These are phyloP conservation scores for Rhytidiadelphus loreus DNA, from an alignment of 225 moss, liverwort and hornwort species.

Conservation along the genomic window DNA sequence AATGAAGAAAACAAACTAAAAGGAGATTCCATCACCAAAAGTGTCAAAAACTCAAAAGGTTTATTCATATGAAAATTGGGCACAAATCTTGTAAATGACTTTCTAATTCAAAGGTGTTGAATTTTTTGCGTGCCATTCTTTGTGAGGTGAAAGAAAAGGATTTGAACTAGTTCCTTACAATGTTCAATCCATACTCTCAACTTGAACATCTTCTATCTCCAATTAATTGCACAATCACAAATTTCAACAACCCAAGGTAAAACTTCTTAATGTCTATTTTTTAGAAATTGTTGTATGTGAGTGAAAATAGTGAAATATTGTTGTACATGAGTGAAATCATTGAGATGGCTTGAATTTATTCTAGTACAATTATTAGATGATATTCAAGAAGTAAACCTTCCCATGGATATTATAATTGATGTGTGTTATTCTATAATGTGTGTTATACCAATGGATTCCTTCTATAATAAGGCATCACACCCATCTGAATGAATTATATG, in stretches of 20 bases:
- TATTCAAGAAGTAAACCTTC: neutral
- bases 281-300: neutral
- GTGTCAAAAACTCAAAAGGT: neutral
- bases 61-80: no score
- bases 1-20: neutral
- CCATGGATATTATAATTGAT: neutral
- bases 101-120: neutral
- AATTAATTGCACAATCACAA: neutral
- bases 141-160: neutral
- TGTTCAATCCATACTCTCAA: neutral
- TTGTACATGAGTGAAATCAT: neutral
- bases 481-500: neutral
- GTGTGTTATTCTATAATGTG: no score
- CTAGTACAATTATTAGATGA: neutral
- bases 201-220: neutral
- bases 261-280: neutral
- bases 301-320: neutral
- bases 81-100: neutral
- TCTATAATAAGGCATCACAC: accelerated
- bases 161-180: neutral
- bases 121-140: neutral
- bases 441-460: no score
- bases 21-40: neutral
- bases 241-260: neutral
- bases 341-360: neutral